phyloP scores from a whole-genome alignment of 768 basidiomycete genomes.

The Chalciporus chontae region DNA sequence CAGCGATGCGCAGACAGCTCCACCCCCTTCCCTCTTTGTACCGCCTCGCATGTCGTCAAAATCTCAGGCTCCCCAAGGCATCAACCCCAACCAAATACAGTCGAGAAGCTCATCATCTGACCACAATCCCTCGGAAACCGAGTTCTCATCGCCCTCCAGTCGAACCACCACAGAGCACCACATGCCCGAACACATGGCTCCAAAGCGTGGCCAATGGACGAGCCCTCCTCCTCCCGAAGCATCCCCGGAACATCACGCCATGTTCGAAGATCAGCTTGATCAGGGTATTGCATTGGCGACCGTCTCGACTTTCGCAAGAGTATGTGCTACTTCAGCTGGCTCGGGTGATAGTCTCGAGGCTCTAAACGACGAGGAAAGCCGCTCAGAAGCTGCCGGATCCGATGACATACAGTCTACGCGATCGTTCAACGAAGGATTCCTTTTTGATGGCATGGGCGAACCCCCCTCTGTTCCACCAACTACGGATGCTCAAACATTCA shows the following conservation, averaged over 20 bases:
- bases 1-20: slow-evolving; percentile 39
- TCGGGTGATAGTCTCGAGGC: slow-evolving; percentile 60
- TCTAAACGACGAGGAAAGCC: slow-evolving; percentile 61
- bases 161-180: slow-evolving; percentile 31
- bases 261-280: slow-evolving; percentile 68
- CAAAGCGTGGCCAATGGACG: slow-evolving; percentile 78
- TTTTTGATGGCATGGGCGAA: slow-evolving; percentile 22
- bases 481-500: slow-evolving; percentile 6
- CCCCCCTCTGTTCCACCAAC: slow-evolving; percentile 11
- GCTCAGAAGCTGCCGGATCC: slow-evolving; percentile 56
- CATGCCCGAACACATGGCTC: slow-evolving; percentile 74
- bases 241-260: slow-evolving; percentile 56
- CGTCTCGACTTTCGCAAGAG: slow-evolving; percentile 55
- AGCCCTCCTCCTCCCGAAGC: slow-evolving; percentile 81
- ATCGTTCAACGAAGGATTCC: slow-evolving; percentile 57
- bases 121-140: slow-evolving; percentile 48
- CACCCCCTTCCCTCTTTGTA: slow-evolving; percentile 39
- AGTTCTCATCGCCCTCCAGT: slow-evolving; percentile 43
- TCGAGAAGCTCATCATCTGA: slow-evolving; percentile 43
- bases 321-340: slow-evolving; percentile 46
- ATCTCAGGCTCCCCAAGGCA: slow-evolving; percentile 68
- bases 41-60: slow-evolving; percentile 49
- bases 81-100: slow-evolving; percentile 59
- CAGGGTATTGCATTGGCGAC: slow-evolving; percentile 68
- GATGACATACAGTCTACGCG: slow-evolving; percentile 69